Percentiles rank a stretch among this genome's conserved stretches.
These are phyloP conservation scores for Hypomontagnella submonticulosa DNA, from an alignment of 495 filamentous ascomycete species.

Conservation along the genomic window DNA sequence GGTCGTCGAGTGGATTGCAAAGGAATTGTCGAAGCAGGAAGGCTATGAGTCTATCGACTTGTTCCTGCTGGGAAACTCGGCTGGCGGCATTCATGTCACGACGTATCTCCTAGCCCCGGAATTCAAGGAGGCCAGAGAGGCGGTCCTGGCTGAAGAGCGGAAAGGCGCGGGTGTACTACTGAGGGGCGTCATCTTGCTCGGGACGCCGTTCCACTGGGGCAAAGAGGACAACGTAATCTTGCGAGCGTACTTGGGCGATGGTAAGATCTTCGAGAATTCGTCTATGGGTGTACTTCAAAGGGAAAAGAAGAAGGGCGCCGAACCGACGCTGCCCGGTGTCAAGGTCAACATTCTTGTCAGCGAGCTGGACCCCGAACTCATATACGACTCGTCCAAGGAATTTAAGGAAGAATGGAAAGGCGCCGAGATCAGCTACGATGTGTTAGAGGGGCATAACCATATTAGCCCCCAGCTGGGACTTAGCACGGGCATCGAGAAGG, in stretches of 20 bases:
- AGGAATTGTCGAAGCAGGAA: slow-evolving; percentile 26
- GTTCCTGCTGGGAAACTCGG: slow-evolving; percentile 57
- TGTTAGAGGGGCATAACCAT: slow-evolving; percentile 57
- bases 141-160: slow-evolving; percentile 22
- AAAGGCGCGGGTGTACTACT: slow-evolving; percentile 44
- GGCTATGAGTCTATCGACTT: slow-evolving; percentile 49
- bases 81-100: slow-evolving; percentile 54
- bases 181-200: slow-evolving; percentile 49
- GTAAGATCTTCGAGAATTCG: slow-evolving; percentile 43
- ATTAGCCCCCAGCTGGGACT: slow-evolving; percentile 53
- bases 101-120: slow-evolving; percentile 50
- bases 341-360: slow-evolving; percentile 50
- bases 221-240: slow-evolving; percentile 36
- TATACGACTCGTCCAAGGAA: slow-evolving; percentile 45
- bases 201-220: slow-evolving; percentile 54
- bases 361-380: slow-evolving; percentile 53
- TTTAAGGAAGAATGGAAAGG: slow-evolving; percentile 49
- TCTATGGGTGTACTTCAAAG: slow-evolving; percentile 47
- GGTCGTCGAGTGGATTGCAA: slow-evolving; percentile 52
- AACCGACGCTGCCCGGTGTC: slow-evolving; percentile 37
- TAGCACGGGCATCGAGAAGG: slow-evolving; percentile 51
- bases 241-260: slow-evolving; percentile 46
- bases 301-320: slow-evolving; percentile 38
- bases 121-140: slow-evolving; percentile 45
- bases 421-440: slow-evolving; percentile 44